Conservation (phyloP, 495 filamentous ascomycete species). For the Schizothecium vesticola region DNA sequence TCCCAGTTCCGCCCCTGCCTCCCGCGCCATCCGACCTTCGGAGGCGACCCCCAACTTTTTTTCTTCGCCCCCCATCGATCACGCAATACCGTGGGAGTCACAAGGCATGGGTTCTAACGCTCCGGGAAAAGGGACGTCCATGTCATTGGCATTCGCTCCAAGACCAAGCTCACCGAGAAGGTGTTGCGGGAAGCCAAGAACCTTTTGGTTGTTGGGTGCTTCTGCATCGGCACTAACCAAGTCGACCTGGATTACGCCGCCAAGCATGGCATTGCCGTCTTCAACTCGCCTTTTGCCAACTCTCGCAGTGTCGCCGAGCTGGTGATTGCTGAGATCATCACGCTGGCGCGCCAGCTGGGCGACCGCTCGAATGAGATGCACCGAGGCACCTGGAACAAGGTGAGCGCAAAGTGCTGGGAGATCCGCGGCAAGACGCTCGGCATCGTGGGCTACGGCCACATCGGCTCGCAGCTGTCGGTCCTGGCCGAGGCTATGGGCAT, state of each 20-base stretch:
- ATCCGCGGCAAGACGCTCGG: slow-evolving; percentile 95
- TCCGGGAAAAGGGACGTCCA: slow-evolving; percentile 68
- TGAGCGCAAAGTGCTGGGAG: slow-evolving; percentile 94
- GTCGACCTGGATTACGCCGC: slow-evolving; percentile 92
- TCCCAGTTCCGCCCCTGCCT: slow-evolving; percentile 11
- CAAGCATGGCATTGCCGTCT: slow-evolving; percentile 88
- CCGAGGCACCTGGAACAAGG: slow-evolving; percentile 94
- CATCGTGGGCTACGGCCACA: slow-evolving; percentile 96
- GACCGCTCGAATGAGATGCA: slow-evolving; percentile 96
- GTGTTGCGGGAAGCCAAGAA: slow-evolving; percentile 87
- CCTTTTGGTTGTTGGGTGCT: slow-evolving; percentile 93
- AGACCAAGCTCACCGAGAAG: slow-evolving; percentile 85
- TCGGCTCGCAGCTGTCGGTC: slow-evolving; percentile 93
- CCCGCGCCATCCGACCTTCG: slow-evolving; percentile 17
- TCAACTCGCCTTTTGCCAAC: slow-evolving; percentile 99
- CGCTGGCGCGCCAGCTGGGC: slow-evolving; percentile 82
- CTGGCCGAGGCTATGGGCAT: slow-evolving; percentile 97
- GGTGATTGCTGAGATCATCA: slow-evolving; percentile 89
- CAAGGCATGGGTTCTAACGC: slow-evolving; percentile 3
- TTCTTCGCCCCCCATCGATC: background rate
- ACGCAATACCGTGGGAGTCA: background rate
- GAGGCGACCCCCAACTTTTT: slow-evolving; percentile 10
- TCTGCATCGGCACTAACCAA: slow-evolving; percentile 99
- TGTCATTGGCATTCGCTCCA: slow-evolving; percentile 96
- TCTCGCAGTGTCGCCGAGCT: slow-evolving; percentile 95